These are phyloP conservation scores for Peniophora sp. DNA, from an alignment of 1,284 basidiomycete genomes.

Conservation along the genomic window DNA sequence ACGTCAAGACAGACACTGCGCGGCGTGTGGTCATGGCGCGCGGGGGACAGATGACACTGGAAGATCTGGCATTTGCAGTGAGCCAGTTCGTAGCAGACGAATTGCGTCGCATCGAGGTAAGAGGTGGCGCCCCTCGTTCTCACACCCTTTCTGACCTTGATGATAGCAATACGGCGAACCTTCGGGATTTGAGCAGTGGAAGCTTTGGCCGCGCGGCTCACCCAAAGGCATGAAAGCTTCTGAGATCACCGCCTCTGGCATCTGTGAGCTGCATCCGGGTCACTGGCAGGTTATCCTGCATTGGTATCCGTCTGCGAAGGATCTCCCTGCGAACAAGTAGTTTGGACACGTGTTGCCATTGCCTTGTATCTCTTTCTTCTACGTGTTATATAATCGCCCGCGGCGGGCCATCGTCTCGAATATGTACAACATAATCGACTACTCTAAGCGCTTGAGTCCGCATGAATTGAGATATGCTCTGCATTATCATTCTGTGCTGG, in stretches of 20 bases:
- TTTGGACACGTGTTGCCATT: too few species aligned
- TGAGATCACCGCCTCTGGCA: background rate
- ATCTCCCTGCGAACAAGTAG: too few species aligned
- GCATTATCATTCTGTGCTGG: background rate
- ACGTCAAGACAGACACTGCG: background rate
- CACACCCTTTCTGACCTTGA: too few species aligned
- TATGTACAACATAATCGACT: background rate
- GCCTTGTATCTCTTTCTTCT: background rate
- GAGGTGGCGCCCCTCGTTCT: background rate
- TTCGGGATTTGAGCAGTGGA: too few species aligned
- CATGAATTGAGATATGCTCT: background rate
- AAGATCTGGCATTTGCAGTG: background rate
- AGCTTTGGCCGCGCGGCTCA: too few species aligned
- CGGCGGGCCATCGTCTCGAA: background rate
- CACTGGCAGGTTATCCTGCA: conserved; percentile 1
- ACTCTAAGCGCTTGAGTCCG: too few species aligned
- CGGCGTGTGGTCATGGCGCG: background rate
- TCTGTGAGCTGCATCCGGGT: background rate
- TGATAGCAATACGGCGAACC: too few species aligned
- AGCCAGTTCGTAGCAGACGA: background rate
- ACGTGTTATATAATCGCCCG: background rate
- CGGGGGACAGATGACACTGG: background rate
- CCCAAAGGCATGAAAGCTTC: too few species aligned
- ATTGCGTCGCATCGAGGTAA: background rate
- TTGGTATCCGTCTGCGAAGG: background rate